A percentile compares a stretch with the other conserved stretches of the same genome.
Conservation (phyloP, 2,329 filamentous ascomycete species). For the Sporothrix protearum region DNA sequence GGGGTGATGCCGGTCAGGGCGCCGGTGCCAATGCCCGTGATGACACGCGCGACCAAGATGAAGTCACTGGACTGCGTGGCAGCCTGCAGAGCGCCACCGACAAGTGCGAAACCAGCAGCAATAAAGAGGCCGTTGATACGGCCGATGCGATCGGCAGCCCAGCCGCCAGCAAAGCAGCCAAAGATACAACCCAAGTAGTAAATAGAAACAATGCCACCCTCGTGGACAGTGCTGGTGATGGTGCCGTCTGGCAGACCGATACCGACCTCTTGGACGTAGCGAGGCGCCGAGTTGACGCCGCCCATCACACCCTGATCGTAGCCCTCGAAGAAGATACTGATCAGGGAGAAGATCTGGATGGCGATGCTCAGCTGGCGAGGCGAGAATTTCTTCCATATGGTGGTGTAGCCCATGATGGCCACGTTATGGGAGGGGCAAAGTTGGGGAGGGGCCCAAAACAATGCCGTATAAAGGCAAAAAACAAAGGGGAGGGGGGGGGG, state of each 20-base stretch:
- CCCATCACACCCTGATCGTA: conserved; percentile 56
- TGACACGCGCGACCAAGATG: conserved; percentile 48
- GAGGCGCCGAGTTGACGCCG: conserved; percentile 44
- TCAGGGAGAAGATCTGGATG: conserved; percentile 34
- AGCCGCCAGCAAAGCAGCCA: conserved; percentile 35
- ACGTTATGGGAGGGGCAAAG: conserved; percentile 16
- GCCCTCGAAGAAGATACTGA: conserved; percentile 42
- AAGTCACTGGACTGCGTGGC: conserved; percentile 45
- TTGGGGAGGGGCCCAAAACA: neutral
- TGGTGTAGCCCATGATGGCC: conserved; percentile 42
- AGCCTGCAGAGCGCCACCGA: conserved; percentile 49
- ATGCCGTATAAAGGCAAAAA: no score
- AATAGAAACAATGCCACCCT: conserved; percentile 51
- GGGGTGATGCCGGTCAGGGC: conserved; percentile 49
- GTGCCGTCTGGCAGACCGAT: conserved; percentile 46
- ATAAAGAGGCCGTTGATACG: conserved; percentile 48
- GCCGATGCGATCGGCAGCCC: conserved; percentile 50
- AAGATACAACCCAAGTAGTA: conserved; percentile 47
- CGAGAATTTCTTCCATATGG: conserved; percentile 43
- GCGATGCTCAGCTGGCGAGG: conserved; percentile 42
- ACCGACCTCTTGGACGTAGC: conserved; percentile 42
- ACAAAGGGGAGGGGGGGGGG: neutral
- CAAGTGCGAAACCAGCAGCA: conserved; percentile 45
- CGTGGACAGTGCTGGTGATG: conserved; percentile 47
- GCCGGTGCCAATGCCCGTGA: conserved; percentile 52